A percentile compares a stretch with the other conserved stretches of the same genome.
These are phyloP conservation scores for Filobasidium floriforme DNA, from an alignment of 768 basidiomycete genomes.

Conservation along the genomic window DNA sequence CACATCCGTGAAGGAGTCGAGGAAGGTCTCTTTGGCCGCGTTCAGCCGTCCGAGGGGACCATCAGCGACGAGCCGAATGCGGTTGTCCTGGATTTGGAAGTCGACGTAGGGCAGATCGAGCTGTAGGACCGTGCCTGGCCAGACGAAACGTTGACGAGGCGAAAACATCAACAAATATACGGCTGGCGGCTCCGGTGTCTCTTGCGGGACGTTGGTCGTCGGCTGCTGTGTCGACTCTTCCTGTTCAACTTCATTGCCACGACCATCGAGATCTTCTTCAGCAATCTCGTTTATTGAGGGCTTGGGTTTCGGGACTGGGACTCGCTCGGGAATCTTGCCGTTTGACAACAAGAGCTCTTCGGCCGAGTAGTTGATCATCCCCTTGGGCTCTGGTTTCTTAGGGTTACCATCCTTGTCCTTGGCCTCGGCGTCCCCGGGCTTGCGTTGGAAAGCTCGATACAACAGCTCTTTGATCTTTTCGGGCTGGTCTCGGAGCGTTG, in stretches of 20 bases:
- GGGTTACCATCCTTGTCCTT: constrained; percentile 6
- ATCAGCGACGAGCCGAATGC: constrained; percentile 86
- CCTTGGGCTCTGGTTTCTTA: constrained; percentile 1
- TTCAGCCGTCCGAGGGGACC: constrained; percentile 70
- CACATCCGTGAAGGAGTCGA: constrained; percentile 52
- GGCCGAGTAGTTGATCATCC: constrained; percentile 6
- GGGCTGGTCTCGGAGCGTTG: constrained; percentile 64
- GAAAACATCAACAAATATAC: constrained; percentile 78
- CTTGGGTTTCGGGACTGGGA: neutral
- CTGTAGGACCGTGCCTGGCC: constrained; percentile 82
- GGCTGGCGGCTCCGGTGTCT: constrained; percentile 31
- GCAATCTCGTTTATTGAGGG: neutral
- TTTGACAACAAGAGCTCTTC: constrained; percentile 2
- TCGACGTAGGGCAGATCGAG: constrained; percentile 64
- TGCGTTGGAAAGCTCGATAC: constrained; percentile 23
- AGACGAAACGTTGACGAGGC: constrained; percentile 75
- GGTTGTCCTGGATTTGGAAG: constrained; percentile 73
- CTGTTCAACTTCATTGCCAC: constrained; percentile 9
- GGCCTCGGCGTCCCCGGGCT: neutral
- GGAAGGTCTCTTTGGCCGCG: constrained; percentile 69
- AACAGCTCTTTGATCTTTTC: constrained; percentile 72
- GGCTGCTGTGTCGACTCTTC: constrained; percentile 15
- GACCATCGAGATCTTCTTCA: neutral
- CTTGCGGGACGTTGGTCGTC: neutral
- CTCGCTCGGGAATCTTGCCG: neutral